Percentiles rank a stretch among this genome's conserved stretches.
These are phyloP conservation scores for Aegilops bicornis DNA, from an alignment of 176 grass and related monocot species.

Conservation along the genomic window DNA sequence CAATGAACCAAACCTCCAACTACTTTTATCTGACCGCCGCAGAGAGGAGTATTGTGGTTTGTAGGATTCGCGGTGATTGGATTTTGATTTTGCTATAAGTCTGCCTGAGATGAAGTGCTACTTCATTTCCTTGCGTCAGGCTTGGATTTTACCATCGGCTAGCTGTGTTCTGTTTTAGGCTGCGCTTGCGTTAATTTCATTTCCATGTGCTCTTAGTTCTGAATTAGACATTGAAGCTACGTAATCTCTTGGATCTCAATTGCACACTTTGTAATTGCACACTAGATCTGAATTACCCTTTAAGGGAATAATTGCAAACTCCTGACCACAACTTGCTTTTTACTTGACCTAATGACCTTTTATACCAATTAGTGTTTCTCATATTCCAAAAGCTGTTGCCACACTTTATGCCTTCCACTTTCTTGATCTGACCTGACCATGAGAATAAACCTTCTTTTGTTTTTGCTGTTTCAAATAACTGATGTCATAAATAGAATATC, in stretches of 20 bases:
- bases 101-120: not conserved
- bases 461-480: not conserved
- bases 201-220: not conserved
- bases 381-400: not conserved
- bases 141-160: not conserved
- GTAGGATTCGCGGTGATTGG: not conserved
- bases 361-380: not conserved
- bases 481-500: not conserved
- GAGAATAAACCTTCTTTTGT: not conserved
- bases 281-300: not conserved
- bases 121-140: not conserved
- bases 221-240: not conserved
- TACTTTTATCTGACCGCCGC: not conserved
- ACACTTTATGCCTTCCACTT: slow-evolving; percentile 1
- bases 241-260: not conserved
- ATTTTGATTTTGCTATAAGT: not conserved
- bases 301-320: not conserved
- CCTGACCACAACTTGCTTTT: not conserved
- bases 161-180: not conserved
- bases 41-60: not conserved
- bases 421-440: not conserved
- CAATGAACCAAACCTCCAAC: not conserved
- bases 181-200: not conserved
- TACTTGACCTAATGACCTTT: not conserved
- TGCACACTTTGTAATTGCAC: not conserved